Evolutionary conservation across 192 early-diverging fungal genomes (phyloP), one percentile per base, ranked within the genome.

Genomic region (Coemansia sp.): DNA sequence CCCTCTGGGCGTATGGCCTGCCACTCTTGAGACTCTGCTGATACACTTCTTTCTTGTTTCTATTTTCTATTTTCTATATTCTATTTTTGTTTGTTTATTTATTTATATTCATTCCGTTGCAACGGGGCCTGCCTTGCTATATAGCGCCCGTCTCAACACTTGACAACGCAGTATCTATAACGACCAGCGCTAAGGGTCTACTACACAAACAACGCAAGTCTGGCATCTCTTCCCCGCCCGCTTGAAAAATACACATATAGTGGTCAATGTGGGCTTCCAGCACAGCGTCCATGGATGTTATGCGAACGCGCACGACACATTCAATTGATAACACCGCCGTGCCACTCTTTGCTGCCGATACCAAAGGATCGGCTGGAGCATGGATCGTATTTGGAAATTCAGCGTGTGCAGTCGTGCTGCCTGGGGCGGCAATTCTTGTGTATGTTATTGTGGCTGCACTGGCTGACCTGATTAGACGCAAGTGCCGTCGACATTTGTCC

Each of bases 391-490:
- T 43, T 54, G 50, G 61, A 41, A 15, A 62, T 43, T 49, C 59
- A 47, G 9, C 52, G 26, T 32, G 67, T 9, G 66, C 67, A 15
- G 63, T 56, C 21, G 67, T 75, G 37, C 58, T 75, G 6, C 78
- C 78, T 21, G 78, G 78, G 37, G 50, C 68, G 10, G 61, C 62
- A 42, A 62, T 80, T 21, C 69, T 80, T 32, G 63, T 40, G 42
- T 74, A 72, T 59, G 60, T 64, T 6, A 32, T 58, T 9, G 19
- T 71, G 10, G 53, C 43, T 9, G 63, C 62, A 18, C 57, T 59
- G 9, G 57, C 16, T 9, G 16, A 42, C 37, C n/a, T 16, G 23
- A 43, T 47, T 40, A 41, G n/a, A 39, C 26, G 32, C 58, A 72
- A 61, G 59, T 59, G n/a, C n/a, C 69, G 56, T 40, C 62, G 62